Conservation (phyloP, 1,284 basidiomycete species). For the Ganoderma sinense region DNA sequence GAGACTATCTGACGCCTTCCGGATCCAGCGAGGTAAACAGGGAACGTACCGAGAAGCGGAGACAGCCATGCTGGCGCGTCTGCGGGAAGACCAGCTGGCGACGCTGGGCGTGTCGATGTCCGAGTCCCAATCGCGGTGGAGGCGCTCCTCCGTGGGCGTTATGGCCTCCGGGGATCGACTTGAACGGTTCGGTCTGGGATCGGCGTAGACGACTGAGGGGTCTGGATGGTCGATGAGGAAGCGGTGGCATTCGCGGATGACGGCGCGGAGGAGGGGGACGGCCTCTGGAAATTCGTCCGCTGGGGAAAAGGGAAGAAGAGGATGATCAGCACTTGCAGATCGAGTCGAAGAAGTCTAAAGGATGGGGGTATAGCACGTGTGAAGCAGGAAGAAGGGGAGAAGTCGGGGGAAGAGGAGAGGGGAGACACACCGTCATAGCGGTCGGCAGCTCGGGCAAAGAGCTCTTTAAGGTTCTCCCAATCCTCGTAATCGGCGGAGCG, state of each 20-base stretch:
- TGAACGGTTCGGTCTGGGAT: slow-evolving; percentile 20
- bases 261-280: slow-evolving; percentile 62
- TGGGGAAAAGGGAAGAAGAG: slow-evolving; percentile 29
- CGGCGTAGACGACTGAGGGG: slow-evolving; percentile 56
- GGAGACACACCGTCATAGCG: slow-evolving; percentile 61
- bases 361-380: slow-evolving; percentile 4
- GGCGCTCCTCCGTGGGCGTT: slow-evolving; percentile 42
- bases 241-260: slow-evolving; percentile 71
- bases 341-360: not conserved
- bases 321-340: slow-evolving; percentile 18
- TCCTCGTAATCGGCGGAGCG: slow-evolving; percentile 53
- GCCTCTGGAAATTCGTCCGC: slow-evolving; percentile 56
- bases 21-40: not conserved
- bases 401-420: not conserved
- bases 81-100: slow-evolving; percentile 16
- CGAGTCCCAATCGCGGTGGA: slow-evolving; percentile 41
- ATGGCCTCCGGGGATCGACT: slow-evolving; percentile 33
- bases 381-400: slow-evolving; percentile 9
- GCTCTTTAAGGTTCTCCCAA: slow-evolving; percentile 71
- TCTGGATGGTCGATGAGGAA: slow-evolving; percentile 61
- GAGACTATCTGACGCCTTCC: slow-evolving; percentile 3
- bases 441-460: slow-evolving; percentile 62
- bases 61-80: slow-evolving; percentile 2
- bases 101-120: slow-evolving; percentile 29
- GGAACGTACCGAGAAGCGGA: slow-evolving; percentile 13